Percentiles rank a stretch among this genome's conserved stretches.
These are phyloP conservation scores for Suhomyces tanzawaensis DNA, from an alignment of 805 yeast genomes.

Conservation along the genomic window DNA sequence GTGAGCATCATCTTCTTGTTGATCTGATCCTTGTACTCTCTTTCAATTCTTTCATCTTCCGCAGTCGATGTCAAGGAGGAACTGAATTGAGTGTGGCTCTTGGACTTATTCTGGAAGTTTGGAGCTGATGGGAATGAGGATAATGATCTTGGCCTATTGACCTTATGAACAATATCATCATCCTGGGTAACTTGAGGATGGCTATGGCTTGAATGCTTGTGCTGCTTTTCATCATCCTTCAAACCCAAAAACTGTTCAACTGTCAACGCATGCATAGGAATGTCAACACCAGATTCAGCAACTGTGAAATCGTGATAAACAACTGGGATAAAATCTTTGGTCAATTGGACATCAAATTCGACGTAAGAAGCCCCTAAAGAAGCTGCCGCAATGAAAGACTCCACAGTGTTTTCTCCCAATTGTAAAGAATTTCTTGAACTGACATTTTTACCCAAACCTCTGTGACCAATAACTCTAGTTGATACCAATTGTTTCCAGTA, in stretches of 20 bases:
- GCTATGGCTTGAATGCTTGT: slow-evolving; percentile 1
- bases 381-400: slow-evolving; percentile 93
- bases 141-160: slow-evolving; percentile 39
- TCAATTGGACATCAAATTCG: slow-evolving; percentile 93
- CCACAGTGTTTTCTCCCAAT: slow-evolving; percentile 92
- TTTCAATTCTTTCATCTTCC: slow-evolving; percentile 34
- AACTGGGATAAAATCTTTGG: slow-evolving; percentile 88
- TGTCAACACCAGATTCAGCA: slow-evolving; percentile 93
- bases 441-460: slow-evolving; percentile 90
- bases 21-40: slow-evolving; percentile 38
- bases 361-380: slow-evolving; percentile 95
- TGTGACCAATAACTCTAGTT: slow-evolving; percentile 91
- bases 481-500: slow-evolving; percentile 90
- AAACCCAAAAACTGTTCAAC: slow-evolving; percentile 79
- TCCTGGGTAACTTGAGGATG: slow-evolving; percentile 9
- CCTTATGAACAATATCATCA: slow-evolving; percentile 31
- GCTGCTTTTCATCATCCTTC: slow-evolving; percentile 26
- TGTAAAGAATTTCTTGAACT: slow-evolving; percentile 74
- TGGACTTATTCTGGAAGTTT: slow-evolving; percentile 17
- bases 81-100: slow-evolving; percentile 4
- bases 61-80: not conserved
- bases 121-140: slow-evolving; percentile 35
- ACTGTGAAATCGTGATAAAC: slow-evolving; percentile 93
- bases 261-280: slow-evolving; percentile 92
- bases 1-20: slow-evolving; percentile 76